Base-by-base conservation (phyloP, 108 stramenopile species). In the Aurantiochytrium sp. region DNA sequence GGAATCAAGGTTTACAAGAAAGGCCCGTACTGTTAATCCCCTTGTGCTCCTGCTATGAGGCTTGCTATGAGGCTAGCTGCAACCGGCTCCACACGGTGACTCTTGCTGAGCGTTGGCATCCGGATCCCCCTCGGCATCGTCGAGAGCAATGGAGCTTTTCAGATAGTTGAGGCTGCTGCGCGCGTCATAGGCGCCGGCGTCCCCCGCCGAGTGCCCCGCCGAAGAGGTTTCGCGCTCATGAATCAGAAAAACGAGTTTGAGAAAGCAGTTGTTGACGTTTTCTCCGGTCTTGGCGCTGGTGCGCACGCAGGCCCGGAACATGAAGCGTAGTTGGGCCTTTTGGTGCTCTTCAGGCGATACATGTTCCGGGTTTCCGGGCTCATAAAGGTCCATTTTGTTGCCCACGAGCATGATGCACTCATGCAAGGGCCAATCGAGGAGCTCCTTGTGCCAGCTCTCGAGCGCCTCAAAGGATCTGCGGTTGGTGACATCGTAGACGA, bases 401-500 rank as follows among this genome's bases (percentile, higher is more conserved):
- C 89, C 89, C 16, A 90, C 83, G 49, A 90, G 43, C 44, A 60
- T 53, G 21, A 90, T 58, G 59, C 89, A 90, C 18, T 90, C 76
- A 43, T 59, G 73, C 44, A 90, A 23, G 57, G 89, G 55, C 76
- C 73, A 72, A 51, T 95, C 94, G 89, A 92, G 92, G n/a, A 95
- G 93, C 87, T 94, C 93, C 88, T 95, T 94, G 64, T 94, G 88
- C 95, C 95, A 95, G 91, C 92, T 94, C 64, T 92, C 90, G 8
- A 95, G 90, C 49, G 93, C 92, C 69, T 94, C 91, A 47, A 90
- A 88, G 16, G 47, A 43, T 1, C 6, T 57, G 44, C 44, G 47
- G 21, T 57, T 60, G 6, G 47, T 64, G 16, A 90, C 87, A 25
- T 90, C 90, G 28, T 88, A 90, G 18, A 90, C 90, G 5, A 90